Conservation (phyloP, 1,284 basidiomycete genomes). For the Cystobasidiaceae sp. region DNA sequence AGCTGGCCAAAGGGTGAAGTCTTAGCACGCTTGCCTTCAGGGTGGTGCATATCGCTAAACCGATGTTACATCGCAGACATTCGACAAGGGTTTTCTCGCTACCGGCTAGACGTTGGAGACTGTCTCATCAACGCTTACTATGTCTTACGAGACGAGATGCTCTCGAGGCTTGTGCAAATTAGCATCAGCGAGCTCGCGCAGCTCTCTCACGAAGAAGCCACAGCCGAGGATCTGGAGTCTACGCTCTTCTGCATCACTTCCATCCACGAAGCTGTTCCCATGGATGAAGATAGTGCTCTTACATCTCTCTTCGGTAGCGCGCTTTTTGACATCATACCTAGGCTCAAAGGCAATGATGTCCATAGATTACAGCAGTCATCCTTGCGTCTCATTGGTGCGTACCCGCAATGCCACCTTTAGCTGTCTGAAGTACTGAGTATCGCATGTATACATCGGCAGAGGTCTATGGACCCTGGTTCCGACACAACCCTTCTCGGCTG, state of each 20-base stretch:
- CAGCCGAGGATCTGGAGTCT: conserved; percentile 39
- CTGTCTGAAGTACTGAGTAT: not conserved
- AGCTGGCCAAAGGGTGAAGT: conserved; percentile 40
- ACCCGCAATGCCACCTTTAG: not conserved
- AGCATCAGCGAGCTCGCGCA: not conserved
- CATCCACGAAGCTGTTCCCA: conserved; percentile 40
- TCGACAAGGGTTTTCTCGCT: conserved; percentile 37
- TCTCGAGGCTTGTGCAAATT: conserved; percentile 35
- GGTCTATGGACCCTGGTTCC: conserved; percentile 41
- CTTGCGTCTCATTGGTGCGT: conserved; percentile 34
- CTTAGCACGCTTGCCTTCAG: not conserved
- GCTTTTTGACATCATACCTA: conserved; percentile 33
- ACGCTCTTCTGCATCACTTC: conserved; percentile 38
- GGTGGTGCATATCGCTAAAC: too few species aligned
- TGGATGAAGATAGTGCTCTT: conserved; percentile 30
- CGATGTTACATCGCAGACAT: conserved; percentile 34
- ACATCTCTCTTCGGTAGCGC: conserved; percentile 36
- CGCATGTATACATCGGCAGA: conserved; percentile 28
- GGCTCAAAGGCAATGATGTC: not conserved
- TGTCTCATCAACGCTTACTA: conserved; percentile 40
- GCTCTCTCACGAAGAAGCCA: not conserved
- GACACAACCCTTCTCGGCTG: conserved; percentile 30
- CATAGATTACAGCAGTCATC: conserved; percentile 34
- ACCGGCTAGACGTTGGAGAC: conserved; percentile 37
- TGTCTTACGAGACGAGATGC: conserved; percentile 39